phyloP scores from a whole-genome alignment of 2,329 filamentous ascomycete species.

The Ceratocystis ficicola region DNA sequence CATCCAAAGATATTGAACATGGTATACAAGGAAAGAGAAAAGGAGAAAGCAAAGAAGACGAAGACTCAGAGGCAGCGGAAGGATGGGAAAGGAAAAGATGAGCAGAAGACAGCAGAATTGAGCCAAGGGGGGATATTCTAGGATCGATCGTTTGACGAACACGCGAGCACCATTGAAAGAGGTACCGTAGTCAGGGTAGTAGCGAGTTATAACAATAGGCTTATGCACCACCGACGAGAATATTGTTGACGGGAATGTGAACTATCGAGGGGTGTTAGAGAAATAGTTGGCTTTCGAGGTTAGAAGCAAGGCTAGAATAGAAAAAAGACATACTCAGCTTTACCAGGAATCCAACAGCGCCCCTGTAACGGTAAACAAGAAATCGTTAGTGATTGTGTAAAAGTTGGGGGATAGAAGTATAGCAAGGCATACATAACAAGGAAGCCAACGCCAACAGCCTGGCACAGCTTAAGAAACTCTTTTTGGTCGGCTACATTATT shows the following conservation, averaged over 20 bases:
- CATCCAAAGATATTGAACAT: conserved; percentile 15
- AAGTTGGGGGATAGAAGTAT: not conserved
- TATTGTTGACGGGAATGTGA: conserved; percentile 59
- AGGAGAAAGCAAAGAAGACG: not conserved
- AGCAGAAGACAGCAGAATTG: not conserved
- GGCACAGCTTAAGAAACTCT: conserved; percentile 37
- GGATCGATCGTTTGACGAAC: no score
- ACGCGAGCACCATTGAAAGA: no score
- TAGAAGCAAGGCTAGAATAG: not conserved
- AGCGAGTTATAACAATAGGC: not conserved
- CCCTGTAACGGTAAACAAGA: conserved; percentile 26
- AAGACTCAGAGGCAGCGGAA: no score
- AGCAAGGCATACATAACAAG: conserved; percentile 42
- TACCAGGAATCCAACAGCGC: conserved; percentile 56
- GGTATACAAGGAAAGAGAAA: conserved; percentile 11
- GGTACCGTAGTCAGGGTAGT: no score
- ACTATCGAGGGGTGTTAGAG: conserved; percentile 32
- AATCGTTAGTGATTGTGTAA: not conserved
- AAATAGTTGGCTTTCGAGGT: not conserved
- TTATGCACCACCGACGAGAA: conserved; percentile 55
- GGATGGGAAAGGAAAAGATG: not conserved
- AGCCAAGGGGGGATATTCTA: not conserved
- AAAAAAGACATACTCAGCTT: conserved; percentile 46
- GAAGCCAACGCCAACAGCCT: conserved; percentile 57
- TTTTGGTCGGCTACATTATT: conserved; percentile 30